A percentile compares a stretch with the other conserved stretches of the same genome.
phyloP scores from a whole-genome alignment of 2,329 filamentous ascomycete species.

The Fusarium euwallaceae region DNA sequence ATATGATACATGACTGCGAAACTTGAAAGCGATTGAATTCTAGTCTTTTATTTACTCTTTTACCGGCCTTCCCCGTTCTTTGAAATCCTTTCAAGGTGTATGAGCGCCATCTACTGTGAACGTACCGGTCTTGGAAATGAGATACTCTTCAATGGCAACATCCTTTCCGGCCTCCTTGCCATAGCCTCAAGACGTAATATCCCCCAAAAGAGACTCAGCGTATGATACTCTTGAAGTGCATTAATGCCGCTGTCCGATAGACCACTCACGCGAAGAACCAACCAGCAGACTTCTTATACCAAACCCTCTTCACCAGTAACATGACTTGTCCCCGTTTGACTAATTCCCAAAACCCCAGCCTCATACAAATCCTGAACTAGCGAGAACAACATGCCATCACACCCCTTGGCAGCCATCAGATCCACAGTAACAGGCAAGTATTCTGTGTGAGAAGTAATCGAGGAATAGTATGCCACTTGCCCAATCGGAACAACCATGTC shows the following conservation, averaged over 20 bases:
- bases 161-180: slow-evolving; percentile 55
- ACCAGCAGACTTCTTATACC: neutral
- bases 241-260: neutral
- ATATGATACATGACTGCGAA: neutral
- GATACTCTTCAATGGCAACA: slow-evolving; percentile 57
- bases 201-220: slow-evolving; percentile 15
- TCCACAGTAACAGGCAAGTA: neutral
- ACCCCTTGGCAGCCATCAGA: neutral
- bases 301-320: neutral
- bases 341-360: neutral
- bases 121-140: slow-evolving; percentile 55
- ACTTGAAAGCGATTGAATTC: neutral
- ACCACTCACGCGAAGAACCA: neutral
- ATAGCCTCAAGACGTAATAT: slow-evolving; percentile 35
- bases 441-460: neutral
- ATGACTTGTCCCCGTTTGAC: neutral
- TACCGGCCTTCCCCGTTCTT: neutral
- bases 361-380: neutral
- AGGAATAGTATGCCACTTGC: neutral
- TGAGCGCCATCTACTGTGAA: slow-evolving; percentile 1
- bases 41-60: neutral
- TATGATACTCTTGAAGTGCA: too few relatives aligned
- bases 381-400: neutral
- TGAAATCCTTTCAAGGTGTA: neutral
- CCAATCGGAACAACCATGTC: neutral